Conservation (phyloP, 2,329 filamentous ascomycete genomes). For the Microdochium bolleyi region DNA sequence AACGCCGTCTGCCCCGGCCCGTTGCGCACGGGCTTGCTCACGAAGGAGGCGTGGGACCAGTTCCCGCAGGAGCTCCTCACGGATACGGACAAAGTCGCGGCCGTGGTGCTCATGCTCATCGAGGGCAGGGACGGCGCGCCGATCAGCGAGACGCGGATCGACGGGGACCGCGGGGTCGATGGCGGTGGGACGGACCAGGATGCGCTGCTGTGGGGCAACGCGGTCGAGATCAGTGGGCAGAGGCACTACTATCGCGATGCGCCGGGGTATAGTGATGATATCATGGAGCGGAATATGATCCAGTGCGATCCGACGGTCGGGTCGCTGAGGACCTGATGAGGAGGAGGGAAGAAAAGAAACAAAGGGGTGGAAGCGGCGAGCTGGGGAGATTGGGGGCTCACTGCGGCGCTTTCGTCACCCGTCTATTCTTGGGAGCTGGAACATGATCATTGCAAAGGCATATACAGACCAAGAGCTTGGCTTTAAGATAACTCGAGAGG, state of each 20-base stretch:
- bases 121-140: slow-evolving; percentile 4
- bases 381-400: too few species aligned
- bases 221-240: neutral
- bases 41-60: slow-evolving; percentile 15
- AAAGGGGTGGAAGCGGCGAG: too few species aligned
- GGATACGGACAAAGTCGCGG: slow-evolving; percentile 17
- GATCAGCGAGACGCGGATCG: neutral
- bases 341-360: too few species aligned
- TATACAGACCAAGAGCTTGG: too few species aligned
- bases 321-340: too few species aligned
- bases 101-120: slow-evolving; percentile 16
- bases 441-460: too few species aligned
- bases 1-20: slow-evolving; percentile 23
- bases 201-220: neutral
- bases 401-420: too few species aligned
- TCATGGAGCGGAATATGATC: neutral
- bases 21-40: slow-evolving; percentile 19
- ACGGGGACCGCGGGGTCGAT: neutral
- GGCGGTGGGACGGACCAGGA: neutral
- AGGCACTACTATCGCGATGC: neutral
- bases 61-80: slow-evolving; percentile 22
- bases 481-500: too few species aligned
- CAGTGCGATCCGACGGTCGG: neutral
- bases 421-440: too few species aligned
- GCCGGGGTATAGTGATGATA: neutral